Evolutionary conservation across 257 asterid species (phyloP), one percentile per base, ranked within the genome.

Genomic region (Mitragyna speciosa): DNA sequence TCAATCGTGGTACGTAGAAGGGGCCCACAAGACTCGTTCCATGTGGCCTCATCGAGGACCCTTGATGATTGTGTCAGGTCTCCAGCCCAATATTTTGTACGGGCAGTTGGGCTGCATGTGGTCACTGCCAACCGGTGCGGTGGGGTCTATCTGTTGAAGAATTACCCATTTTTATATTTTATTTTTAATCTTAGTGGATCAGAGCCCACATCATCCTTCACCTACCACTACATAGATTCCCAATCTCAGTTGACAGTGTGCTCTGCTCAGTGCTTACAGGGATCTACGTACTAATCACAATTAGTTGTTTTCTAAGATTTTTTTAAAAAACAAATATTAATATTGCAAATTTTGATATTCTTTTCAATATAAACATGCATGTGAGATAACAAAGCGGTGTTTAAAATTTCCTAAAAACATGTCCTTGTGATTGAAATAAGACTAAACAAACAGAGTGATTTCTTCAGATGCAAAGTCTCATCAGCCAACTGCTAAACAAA

Each of bases 101-200:
- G 54, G 33, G 39, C 36, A 33, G 68, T 78, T 67, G 75, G 56
- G 75, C 80, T 68, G 66, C 81, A 78, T 56, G 75, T 78, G 80
- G 45, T 51, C 33, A 19, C 28, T 19, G 58, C 16, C 1, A 48
- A 54, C 20, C 22, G 8, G 49, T 65, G 31, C 22, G 8, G 49
- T 65, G 31, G 80, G 79, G 63, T 19, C 71, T 12, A 30, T 16
- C 9, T 5, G 28, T 15, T n/a, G 2, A 24, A 63, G 20, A 33
- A 10, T 30, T 73, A 16, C 2, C 39, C 39, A 17, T 52, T 20
- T 58, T 58, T 6, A 8, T 10, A 22, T 58, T 20, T 20, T 58
- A 20, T 20, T 7, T 58, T 1, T 20, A 20, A 58, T 20, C 28
- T 54, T 0, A 14, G 2, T 52, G 59, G 59, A 52, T 52, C 59